phyloP scores from a whole-genome alignment of 371 early-diverging fungal species.

The Basidiobolus meristosporus region DNA sequence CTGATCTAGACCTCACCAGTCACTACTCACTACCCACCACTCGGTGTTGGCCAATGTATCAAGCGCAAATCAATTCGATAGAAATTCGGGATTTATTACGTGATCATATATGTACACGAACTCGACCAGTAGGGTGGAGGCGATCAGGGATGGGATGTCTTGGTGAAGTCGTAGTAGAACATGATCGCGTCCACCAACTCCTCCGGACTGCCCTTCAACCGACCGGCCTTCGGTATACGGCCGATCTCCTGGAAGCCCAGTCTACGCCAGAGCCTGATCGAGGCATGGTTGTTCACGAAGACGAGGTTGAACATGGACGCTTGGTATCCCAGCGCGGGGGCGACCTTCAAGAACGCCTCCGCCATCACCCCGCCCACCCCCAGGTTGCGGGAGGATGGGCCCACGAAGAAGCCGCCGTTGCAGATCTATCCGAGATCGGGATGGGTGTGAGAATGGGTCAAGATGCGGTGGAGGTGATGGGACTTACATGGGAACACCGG shows the following conservation, averaged over 20 bases:
- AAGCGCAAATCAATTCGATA: too few species aligned
- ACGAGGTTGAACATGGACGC: constrained; percentile 68
- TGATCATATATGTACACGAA: too few species aligned
- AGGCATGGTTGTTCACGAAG: constrained; percentile 43
- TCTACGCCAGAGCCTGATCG: constrained; percentile 38
- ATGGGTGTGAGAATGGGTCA: too few species aligned
- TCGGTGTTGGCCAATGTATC: too few species aligned
- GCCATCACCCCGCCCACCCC: constrained; percentile 50
- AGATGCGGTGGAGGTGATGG: too few species aligned
- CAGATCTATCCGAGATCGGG: constrained; percentile 28
- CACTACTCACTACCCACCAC: too few species aligned
- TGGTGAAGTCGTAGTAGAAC: constrained; percentile 58
- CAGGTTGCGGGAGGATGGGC: constrained; percentile 18
- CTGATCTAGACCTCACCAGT: too few species aligned
- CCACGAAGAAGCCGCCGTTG: constrained; percentile 58
- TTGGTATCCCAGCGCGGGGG: constrained; percentile 45
- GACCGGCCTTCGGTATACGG: constrained; percentile 38
- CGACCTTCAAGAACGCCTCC: constrained; percentile 34
- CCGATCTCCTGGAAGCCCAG: constrained; percentile 49
- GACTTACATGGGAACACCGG: too few species aligned
- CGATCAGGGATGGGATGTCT: too few species aligned
- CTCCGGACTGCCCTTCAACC: constrained; percentile 18
- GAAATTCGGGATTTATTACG: too few species aligned
- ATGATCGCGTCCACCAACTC: constrained; percentile 46
- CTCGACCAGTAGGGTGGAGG: too few species aligned